Percentiles rank a stretch among this genome's conserved stretches.
Conservation (phyloP, 306 rosid genomes). For the Castanea mollissima region DNA sequence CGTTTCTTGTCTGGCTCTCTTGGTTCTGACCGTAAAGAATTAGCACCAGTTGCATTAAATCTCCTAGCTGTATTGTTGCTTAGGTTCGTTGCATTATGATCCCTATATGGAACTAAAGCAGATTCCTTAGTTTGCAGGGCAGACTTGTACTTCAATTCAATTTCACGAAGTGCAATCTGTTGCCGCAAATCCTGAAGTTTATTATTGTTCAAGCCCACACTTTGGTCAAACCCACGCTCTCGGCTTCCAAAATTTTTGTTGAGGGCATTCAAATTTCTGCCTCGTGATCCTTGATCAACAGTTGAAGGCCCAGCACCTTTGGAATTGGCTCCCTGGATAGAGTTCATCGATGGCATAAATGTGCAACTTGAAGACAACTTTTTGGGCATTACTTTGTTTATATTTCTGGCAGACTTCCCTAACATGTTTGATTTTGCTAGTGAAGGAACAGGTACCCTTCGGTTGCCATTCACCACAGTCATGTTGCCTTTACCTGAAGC, state of each 20-base stretch:
- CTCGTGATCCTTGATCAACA: constrained; percentile 50
- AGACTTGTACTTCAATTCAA: constrained; percentile 73
- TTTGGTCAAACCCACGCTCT: constrained; percentile 52
- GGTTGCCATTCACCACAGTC: constrained; percentile 31
- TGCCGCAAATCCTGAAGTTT: constrained; percentile 92
- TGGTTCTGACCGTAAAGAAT: constrained; percentile 40
- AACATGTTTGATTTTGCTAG: constrained; percentile 44
- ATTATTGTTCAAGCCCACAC: constrained; percentile 41
- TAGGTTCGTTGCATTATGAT: constrained; percentile 35
- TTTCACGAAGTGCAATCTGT: constrained; percentile 89
- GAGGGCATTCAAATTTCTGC: constrained; percentile 39
- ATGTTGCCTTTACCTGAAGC: constrained; percentile 32
- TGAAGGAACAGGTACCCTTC: constrained; percentile 47
- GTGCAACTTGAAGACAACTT: constrained; percentile 41
- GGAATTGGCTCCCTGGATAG: constrained; percentile 41
- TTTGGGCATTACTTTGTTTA: constrained; percentile 51
- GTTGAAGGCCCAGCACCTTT: constrained; percentile 46
- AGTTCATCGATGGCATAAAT: constrained; percentile 40
- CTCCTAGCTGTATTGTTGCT: constrained; percentile 45
- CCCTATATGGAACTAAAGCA: constrained; percentile 45
- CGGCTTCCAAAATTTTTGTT: constrained; percentile 40
- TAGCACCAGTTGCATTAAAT: constrained; percentile 27
- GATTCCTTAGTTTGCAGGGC: constrained; percentile 66
- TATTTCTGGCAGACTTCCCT: constrained; percentile 32
- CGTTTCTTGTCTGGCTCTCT: constrained; percentile 75